phyloP scores from a whole-genome alignment of 768 basidiomycete genomes.

The Clavulina sp. region DNA sequence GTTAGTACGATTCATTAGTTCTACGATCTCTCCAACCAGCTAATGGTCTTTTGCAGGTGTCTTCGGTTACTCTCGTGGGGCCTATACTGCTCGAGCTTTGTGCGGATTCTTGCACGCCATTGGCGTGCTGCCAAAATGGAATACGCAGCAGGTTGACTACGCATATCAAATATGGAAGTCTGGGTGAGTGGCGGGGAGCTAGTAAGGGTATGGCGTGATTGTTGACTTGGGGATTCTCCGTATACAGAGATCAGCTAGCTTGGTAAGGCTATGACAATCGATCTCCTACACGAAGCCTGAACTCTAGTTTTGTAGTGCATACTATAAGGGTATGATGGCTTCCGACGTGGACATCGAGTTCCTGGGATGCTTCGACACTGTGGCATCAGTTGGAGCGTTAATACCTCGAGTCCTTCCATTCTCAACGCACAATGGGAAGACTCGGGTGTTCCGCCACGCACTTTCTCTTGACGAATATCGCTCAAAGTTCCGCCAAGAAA shows the following conservation, averaged over 20 bases:
- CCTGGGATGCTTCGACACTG: slow-evolving; percentile 16
- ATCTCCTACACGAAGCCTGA: too few species aligned
- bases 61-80: slow-evolving; percentile 11
- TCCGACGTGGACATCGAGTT: slow-evolving; percentile 13
- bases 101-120: slow-evolving; percentile 1
- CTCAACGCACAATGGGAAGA: slow-evolving; percentile 10
- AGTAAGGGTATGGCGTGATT: too few species aligned
- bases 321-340: slow-evolving; percentile 14
- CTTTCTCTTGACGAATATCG: slow-evolving; percentile 31
- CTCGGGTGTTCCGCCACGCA: slow-evolving; percentile 13
- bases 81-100: slow-evolving; percentile 11
- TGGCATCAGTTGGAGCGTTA: slow-evolving; percentile 14
- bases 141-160: too few species aligned
- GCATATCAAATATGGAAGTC: too few species aligned
- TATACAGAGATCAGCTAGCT: too few species aligned
- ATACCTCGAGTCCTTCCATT: slow-evolving; percentile 14
- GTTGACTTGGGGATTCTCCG: too few species aligned
- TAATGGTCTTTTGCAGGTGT: slow-evolving; percentile 7
- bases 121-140: too few species aligned
- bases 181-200: too few species aligned
- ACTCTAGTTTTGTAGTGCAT: slow-evolving; percentile 3
- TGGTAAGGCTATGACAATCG: too few species aligned
- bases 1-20: neutral
- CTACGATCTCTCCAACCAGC: neutral
- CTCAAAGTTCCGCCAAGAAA: slow-evolving; percentile 44